A percentile compares a stretch with the other conserved stretches of the same genome.
These are phyloP conservation scores for Citrus inodora DNA, from an alignment of 345 rosid genomes.

Conservation along the genomic window DNA sequence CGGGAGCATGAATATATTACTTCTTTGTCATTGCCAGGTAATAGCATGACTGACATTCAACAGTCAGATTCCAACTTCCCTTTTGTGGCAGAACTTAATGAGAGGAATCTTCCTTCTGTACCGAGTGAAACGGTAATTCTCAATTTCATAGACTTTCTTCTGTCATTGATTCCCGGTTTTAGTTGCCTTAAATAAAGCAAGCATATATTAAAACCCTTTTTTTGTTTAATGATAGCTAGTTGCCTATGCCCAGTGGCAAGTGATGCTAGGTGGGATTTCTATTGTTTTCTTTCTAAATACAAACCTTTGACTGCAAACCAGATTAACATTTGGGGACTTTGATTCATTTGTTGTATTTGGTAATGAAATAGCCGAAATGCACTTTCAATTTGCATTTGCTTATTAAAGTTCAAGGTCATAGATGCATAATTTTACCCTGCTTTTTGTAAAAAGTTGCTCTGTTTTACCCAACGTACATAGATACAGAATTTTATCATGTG, in stretches of 20 bases:
- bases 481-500: not conserved
- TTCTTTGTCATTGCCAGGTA: conserved; percentile 14
- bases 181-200: not conserved
- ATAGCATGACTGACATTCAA: conserved; percentile 16
- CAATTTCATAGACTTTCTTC: not conserved
- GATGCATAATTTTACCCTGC: not conserved
- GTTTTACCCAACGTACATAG: not conserved
- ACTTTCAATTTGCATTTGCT: not conserved
- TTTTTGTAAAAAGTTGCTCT: not conserved
- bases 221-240: not conserved
- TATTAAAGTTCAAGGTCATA: not conserved
- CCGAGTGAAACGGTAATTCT: conserved; percentile 31
- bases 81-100: conserved; percentile 14
- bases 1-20: conserved; percentile 12
- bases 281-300: not conserved
- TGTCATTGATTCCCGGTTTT: not conserved
- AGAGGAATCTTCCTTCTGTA: conserved; percentile 22
- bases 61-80: conserved; percentile 16
- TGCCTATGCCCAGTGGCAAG: conserved; percentile 1
- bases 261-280: not conserved
- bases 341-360: not conserved
- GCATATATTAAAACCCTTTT: not conserved
- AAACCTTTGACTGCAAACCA: not conserved
- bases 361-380: not conserved
- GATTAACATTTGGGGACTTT: not conserved